Base-by-base conservation (phyloP, 2,329 filamentous ascomycete genomes). In the Cercospora canescens region DNA sequence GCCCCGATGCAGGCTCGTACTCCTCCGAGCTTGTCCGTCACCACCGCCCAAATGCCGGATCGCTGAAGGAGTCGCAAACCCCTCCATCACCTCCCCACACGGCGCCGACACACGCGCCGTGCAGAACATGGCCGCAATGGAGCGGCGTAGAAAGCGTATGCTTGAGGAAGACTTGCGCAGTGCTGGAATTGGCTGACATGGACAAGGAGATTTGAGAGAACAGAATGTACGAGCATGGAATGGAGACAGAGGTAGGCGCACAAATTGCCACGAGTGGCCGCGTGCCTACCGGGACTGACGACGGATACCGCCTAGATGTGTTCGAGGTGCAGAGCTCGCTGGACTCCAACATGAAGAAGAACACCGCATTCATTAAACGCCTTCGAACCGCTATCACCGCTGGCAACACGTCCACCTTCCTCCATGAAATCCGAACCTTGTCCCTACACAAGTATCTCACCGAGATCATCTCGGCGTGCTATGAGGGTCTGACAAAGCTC, bases 341-440 rank as follows among this genome's bases (percentile, higher is more conserved):
- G 76, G 94, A 98, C 80, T 97, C 94, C 60, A 95, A 94, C 60
- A 85, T 98, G 79, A 97, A 97, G 83, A 98, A 97, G 84, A 98
- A 98, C 75, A 98, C 94, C 4, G 93, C 94, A 71, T 97, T 98
- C 79, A 98, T 98, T 77, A 97, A 97, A 81, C 92, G 94, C 75
- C 85, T 98, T 63, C 92, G 94, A 73, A 97, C 94, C 65, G 92
- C 93, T 67, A 89, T 98, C 69, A 94, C 91, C 69, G 82, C 92
- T 57, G 85, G 93, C 64, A 92, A 91, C 63, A 88, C 94, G 62
- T 84, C 87, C 71, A 95, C 93, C 66, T 96, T 98, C 80, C 82
- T 97, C 56, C 89, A 94, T 77, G 94, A 98, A 77, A 94, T 97
- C 74, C 90, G 91, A 74, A 91, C 92, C 28, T 85, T 98, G 30